phyloP scores from a whole-genome alignment of 2,329 filamentous ascomycete genomes.

The Setomelanomma holmii region DNA sequence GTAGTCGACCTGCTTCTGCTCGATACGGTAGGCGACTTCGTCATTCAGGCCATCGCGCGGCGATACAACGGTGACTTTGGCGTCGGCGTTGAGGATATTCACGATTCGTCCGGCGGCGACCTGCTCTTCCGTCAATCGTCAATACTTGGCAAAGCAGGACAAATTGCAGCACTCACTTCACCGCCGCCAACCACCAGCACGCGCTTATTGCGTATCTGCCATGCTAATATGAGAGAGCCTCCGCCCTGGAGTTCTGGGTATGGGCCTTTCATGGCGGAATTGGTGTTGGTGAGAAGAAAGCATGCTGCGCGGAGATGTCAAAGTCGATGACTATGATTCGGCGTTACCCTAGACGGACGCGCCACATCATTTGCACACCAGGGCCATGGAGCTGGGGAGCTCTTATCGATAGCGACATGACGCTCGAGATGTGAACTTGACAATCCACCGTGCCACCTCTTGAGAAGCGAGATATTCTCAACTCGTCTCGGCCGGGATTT shows the following conservation, averaged over 20 bases:
- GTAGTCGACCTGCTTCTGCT: conserved; percentile 77
- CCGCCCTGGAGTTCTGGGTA: conserved; percentile 88
- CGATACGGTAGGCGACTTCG: conserved; percentile 84
- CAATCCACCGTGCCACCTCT: too few species aligned
- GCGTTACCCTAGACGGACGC: conserved; percentile 19
- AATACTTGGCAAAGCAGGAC: conserved; percentile 18
- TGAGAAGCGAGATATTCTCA: background rate
- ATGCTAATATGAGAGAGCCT: conserved; percentile 91
- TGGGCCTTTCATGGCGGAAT: conserved; percentile 54
- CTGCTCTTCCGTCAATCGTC: conserved; percentile 60
- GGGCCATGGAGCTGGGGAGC: background rate
- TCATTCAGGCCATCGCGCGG: conserved; percentile 81
- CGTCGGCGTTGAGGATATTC: conserved; percentile 93
- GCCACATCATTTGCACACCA: conserved; percentile 13
- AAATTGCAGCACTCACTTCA: conserved; percentile 68
- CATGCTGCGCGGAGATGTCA: conserved; percentile 33
- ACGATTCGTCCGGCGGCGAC: conserved; percentile 94
- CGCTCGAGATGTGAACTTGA: too few species aligned
- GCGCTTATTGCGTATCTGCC: conserved; percentile 89
- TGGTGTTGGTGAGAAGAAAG: conserved; percentile 25
- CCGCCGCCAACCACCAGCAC: conserved; percentile 95
- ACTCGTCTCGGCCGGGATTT: background rate
- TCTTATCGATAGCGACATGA: conserved; percentile 7
- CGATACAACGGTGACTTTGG: conserved; percentile 83
- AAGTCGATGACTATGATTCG: conserved; percentile 15